A percentile compares a stretch with the other conserved stretches of the same genome.
Conservation (phyloP, 1,139 yeast genomes). For the Lizanozyma gosingica region DNA sequence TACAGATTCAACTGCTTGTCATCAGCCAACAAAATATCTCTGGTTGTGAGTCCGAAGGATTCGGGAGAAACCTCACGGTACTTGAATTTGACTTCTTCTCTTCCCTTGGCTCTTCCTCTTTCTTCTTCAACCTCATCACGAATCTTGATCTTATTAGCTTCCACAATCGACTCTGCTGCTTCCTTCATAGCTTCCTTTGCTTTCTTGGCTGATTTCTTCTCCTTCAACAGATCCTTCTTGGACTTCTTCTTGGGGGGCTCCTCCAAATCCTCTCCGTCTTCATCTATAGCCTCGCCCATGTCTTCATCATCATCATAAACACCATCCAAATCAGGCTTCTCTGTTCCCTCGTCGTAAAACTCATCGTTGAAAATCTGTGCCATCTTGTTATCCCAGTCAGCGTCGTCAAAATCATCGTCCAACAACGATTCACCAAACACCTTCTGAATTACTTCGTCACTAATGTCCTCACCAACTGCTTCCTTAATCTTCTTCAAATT, state of each 20-base stretch:
- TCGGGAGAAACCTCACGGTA: conserved; percentile 97
- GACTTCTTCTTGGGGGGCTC: conserved; percentile 26
- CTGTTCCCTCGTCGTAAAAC: conserved; percentile 51
- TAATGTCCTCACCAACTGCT: conserved; percentile 73
- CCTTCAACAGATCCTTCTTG: conserved; percentile 42
- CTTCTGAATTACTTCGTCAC: conserved; percentile 51
- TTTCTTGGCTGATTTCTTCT: conserved; percentile 54
- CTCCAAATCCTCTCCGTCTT: conserved; percentile 12
- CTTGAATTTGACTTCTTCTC: conserved; percentile 49
- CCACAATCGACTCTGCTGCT: conserved; percentile 66
- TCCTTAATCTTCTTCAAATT: conserved; percentile 68
- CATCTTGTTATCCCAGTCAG: conserved; percentile 88
- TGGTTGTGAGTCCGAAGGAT: conserved; percentile 72
- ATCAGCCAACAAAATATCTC: conserved; percentile 86
- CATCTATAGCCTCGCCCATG: conserved; percentile 14
- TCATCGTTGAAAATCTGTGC: conserved; percentile 79
- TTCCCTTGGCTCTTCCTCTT: conserved; percentile 34
- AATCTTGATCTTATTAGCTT: conserved; percentile 28
- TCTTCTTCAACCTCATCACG: conserved; percentile 58
- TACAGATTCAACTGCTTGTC: conserved; percentile 76
- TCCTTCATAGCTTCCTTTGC: conserved; percentile 53
- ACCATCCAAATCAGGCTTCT: conserved; percentile 43
- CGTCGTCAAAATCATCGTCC: conserved; percentile 83
- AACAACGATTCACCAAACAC: conserved; percentile 68
- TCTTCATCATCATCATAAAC: conserved; percentile 33